Evolutionary conservation across 768 basidiomycete genomes (phyloP), one percentile per base, ranked within the genome.

Genomic region (Cystobasidium tubakii): DNA sequence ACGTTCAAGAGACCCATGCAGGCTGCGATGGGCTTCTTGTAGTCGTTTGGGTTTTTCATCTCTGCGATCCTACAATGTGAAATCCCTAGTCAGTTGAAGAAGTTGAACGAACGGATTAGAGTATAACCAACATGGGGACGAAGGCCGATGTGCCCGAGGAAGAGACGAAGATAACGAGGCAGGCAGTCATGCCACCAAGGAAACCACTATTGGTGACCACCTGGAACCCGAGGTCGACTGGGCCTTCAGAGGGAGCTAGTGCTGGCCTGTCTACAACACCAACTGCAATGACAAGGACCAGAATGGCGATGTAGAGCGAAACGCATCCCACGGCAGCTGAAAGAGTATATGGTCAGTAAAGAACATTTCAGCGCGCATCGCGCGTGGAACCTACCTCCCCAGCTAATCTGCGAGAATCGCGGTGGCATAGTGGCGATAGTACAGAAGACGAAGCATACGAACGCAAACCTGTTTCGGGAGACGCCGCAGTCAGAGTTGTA

Each of bases 11-110:
- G 75, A 10, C 72, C 55, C 74, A 80, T 79, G 62, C 78, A 78
- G 9, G 76, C 69, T 53, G 80, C 57, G 57, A 82, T 74, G 15
- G 77, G 73, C 71, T 79, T 80, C 62, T 78, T 80, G 77, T 79
- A 83, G 62, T 81, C 78, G 31, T 76, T 74, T 7, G 78, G 81
- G 63, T 80, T 74, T 36, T 75, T 74, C 82, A 83, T 82, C 76
- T 83, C 82, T 19, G 80, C 80, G 50, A 79, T 76, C 44, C 81
- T 60, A 29, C 27, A n/a, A 55, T 9, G n/a, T 29, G 53, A n/a
- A 55, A n/a, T n/a, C 6, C 7, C 7, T n/a, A n/a, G 53, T 55
- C 53, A 23, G n/a, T n/a, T n/a, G 27, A 7, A n/a, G 6, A 6
- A 29, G n/a, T 55, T 9, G 6, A 55, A n/a, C n/a, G 6, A n/a